Evolutionary conservation across 2,329 filamentous ascomycete species (phyloP), one percentile per base, ranked within the genome.

Genomic region (Ophiosphaerella narmari): DNA sequence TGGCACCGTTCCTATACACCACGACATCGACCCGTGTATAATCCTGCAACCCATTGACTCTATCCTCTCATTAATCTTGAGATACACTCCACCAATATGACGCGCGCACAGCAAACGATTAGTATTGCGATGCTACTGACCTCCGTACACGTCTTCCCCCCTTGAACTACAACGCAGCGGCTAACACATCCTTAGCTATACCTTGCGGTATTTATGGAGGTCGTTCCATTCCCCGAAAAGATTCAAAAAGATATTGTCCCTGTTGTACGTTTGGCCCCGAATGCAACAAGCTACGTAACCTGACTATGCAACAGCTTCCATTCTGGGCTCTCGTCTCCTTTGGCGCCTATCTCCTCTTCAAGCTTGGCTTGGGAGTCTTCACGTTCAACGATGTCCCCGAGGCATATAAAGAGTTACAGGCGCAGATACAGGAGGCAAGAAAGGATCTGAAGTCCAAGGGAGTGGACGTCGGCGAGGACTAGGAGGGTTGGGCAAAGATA

Each of bases 331-430:
- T 97, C 64, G 89, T 99, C 60, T 86, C 89, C 18, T 92, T 97
- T 71, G 94, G 92, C 75, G 89, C 92, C 56, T 92, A 91, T 77
- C 87, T 99, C 16, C 87, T 99, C 59, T 91, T 88, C 78, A 90
- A 91, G 65, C 88, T 99, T 55, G 94, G 94, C 66, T 89, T 86
- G 79, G 94, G 94, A 59, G 90, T 99, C 65, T 82, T 96, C 72
- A 96, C 91, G 49, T 99, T 99, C 83, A 94, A 96, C 80, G 92
- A 97, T 75, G 91, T 95, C 41, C 92, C 93, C 46, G 84, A 90
- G 55, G 94, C 94, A 44, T 89, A 97, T 76, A 85, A 87, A 72
- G 92, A 97, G 77, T 79, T 99, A 65, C 91, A 94, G 82, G 80
- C 78, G 65, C 89, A 97, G 77, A 94, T 95, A 69, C 82, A 90